Evolutionary conservation across 1,284 basidiomycete genomes (phyloP).

Genomic region (Termitomyces sp.): DNA sequence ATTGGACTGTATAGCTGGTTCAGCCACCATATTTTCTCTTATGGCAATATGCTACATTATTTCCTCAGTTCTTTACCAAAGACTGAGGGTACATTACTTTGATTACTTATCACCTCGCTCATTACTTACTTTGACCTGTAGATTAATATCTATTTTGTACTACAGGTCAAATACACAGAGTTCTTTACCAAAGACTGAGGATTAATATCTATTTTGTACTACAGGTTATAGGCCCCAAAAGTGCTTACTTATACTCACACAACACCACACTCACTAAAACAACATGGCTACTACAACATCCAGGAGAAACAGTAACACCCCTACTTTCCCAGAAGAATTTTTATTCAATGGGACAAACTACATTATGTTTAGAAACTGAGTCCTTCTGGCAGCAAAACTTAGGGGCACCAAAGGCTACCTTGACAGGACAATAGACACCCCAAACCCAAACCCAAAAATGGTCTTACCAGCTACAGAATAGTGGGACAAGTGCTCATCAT

Average conservation of each 20-base stretch:
- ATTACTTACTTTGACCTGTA: too few relatives aligned
- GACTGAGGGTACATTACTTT: too few relatives aligned
- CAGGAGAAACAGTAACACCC: not conserved
- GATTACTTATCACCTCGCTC: too few relatives aligned
- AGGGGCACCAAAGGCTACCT: not conserved
- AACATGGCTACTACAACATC: not conserved
- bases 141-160: too few relatives aligned
- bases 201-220: too few relatives aligned
- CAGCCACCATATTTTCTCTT: too few relatives aligned
- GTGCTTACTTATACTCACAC: not conserved
- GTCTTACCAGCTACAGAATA: not conserved
- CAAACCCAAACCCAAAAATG: not conserved
- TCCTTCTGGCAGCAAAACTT: not conserved
- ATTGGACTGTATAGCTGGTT: too few relatives aligned
- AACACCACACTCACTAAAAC: not conserved
- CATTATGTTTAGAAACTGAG: not conserved
- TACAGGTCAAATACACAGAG: too few relatives aligned
- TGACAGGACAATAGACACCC: not conserved
- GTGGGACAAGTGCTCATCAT: not conserved
- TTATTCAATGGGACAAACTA: not conserved
- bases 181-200: too few relatives aligned
- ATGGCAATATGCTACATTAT: too few relatives aligned
- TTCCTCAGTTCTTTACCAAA: too few relatives aligned
- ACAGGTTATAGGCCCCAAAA: not conserved
- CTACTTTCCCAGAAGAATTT: not conserved